Conservation (phyloP, 73 alveolate genomes). For the Chromera velia region DNA sequence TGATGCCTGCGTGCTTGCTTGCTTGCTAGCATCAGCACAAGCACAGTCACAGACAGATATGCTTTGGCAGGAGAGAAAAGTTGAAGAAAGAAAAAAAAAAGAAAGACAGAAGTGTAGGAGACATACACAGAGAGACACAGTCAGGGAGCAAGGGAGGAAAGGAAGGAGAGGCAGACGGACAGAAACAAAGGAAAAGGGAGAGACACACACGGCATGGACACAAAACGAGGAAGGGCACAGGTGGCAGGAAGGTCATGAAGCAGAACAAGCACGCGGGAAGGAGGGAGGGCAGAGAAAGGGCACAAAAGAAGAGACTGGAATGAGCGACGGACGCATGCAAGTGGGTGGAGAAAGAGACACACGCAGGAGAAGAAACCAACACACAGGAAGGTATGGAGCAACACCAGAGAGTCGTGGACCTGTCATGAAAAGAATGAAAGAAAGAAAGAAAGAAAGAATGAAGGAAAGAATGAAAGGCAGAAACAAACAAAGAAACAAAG, state of each 20-base stretch:
- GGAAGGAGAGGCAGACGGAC: not conserved
- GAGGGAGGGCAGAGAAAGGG: not conserved
- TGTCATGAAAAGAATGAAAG: not conserved
- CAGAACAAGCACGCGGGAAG: not conserved
- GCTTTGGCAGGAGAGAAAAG: not conserved
- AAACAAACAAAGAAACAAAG: not conserved
- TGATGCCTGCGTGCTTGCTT: no score
- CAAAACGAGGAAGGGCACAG: not conserved
- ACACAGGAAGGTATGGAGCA: not conserved
- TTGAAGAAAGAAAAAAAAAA: not conserved
- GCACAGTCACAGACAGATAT: not conserved
- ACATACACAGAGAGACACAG: not conserved
- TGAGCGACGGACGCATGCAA: not conserved
- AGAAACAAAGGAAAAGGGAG: not conserved
- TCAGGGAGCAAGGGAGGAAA: not conserved
- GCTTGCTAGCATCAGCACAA: no score
- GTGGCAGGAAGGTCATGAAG: not conserved
- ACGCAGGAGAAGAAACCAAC: not conserved
- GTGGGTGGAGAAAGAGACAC: not conserved
- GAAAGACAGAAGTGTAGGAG: not conserved
- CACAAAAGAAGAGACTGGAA: not conserved
- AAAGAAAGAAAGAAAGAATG: not conserved
- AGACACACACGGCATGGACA: not conserved
- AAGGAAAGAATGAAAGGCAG: not conserved
- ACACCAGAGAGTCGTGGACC: not conserved